Conservation (phyloP, 192 early-diverging fungal species). For the Pilobolus umbonatus region DNA sequence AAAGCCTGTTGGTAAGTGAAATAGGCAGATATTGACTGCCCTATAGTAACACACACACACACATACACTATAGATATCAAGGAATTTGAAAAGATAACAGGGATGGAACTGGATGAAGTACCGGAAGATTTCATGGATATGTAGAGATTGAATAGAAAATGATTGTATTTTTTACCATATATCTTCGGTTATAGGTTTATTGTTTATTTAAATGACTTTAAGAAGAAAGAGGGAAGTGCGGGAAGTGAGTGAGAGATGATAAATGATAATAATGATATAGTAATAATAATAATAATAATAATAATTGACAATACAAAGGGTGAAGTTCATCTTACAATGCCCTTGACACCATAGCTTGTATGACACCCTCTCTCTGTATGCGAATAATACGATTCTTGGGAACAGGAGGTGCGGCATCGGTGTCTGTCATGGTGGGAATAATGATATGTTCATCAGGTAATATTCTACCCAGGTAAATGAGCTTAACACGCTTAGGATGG, state of each 20-base stretch:
- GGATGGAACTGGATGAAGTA: slow-evolving; percentile 14
- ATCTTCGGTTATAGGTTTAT: too few relatives aligned
- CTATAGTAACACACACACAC: not conserved
- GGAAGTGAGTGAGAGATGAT: too few relatives aligned
- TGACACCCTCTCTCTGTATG: not conserved
- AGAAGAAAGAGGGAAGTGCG: too few relatives aligned
- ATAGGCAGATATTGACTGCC: not conserved
- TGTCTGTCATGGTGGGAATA: not conserved
- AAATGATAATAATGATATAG: too few relatives aligned
- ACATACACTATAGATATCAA: slow-evolving; percentile 3
- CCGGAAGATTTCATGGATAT: slow-evolving; percentile 29
- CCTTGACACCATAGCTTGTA: slow-evolving; percentile 12
- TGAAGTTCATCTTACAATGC: too few relatives aligned
- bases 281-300: too few relatives aligned
- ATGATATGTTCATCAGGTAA: not conserved
- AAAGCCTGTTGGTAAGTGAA: slow-evolving; percentile 23
- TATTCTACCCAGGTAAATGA: slow-evolving; percentile 6
- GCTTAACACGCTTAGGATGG: not conserved
- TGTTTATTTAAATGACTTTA: too few relatives aligned
- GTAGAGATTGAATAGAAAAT: too few relatives aligned
- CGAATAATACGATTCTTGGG: not conserved
- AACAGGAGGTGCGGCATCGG: not conserved
- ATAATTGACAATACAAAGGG: too few relatives aligned
- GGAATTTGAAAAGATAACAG: slow-evolving; percentile 3
- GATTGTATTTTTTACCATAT: too few relatives aligned